Evolutionary conservation across 108 stramenopile species (phyloP).

Genomic region (Cyclotella choctawhatcheeana): DNA sequence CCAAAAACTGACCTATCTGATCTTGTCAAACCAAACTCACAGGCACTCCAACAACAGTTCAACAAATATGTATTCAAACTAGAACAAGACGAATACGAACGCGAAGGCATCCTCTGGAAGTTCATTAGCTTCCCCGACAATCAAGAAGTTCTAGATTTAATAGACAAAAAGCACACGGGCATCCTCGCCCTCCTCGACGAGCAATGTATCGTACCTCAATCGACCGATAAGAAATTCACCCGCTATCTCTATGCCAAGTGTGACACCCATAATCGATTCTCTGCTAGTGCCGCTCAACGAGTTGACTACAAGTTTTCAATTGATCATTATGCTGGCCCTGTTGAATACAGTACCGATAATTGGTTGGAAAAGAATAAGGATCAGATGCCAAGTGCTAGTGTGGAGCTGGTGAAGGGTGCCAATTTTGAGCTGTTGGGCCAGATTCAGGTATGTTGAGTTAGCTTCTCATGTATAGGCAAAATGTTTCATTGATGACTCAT

Average conservation of each 20-base stretch:
- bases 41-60: conserved; percentile 94
- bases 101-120: conserved; percentile 96
- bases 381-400: conserved; percentile 79
- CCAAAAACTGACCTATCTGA: conserved; percentile 19
- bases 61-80: conserved; percentile 96
- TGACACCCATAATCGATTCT: conserved; percentile 26
- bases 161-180: conserved; percentile 82
- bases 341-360: conserved; percentile 86
- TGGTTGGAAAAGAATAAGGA: conserved; percentile 96
- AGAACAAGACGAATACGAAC: conserved; percentile 90
- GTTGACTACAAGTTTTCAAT: conserved; percentile 90
- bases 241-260: too few species aligned
- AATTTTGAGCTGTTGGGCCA: too few species aligned
- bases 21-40: conserved; percentile 96
- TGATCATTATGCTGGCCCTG: conserved; percentile 96
- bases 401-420: conserved; percentile 55
- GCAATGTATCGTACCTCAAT: conserved; percentile 31
- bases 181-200: conserved; percentile 90
- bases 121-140: conserved; percentile 99
- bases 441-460: too few species aligned
- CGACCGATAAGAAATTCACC: conserved; percentile 39
- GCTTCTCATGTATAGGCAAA: too few species aligned
- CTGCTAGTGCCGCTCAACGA: conserved; percentile 25
- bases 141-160: conserved; percentile 93
- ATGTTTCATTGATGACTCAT: too few species aligned